A percentile compares a stretch with the other conserved stretches of the same genome.
Conservation (phyloP, 208 protist species). For the Leishmania major region DNA sequence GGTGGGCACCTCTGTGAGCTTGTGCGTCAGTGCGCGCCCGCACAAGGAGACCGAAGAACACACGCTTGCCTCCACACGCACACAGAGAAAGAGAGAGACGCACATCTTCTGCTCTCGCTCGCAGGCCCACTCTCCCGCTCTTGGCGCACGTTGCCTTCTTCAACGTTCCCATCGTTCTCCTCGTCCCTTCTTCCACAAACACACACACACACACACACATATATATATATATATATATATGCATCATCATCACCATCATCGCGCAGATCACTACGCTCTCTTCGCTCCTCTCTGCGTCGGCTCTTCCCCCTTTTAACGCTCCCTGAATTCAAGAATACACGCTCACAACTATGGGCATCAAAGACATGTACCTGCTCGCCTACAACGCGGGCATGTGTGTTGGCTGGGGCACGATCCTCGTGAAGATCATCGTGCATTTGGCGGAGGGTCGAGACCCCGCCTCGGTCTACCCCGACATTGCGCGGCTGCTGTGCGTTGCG, state of each 20-base stretch:
- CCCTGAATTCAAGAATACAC: background rate
- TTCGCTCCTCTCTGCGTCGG: background rate
- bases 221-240: too few species aligned
- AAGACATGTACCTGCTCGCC: constrained; percentile 67
- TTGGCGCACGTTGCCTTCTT: background rate
- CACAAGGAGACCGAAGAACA: background rate
- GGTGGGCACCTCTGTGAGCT: background rate
- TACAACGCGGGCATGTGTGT: constrained; percentile 82
- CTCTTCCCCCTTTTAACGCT: background rate
- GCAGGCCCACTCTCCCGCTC: background rate
- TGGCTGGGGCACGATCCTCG: constrained; percentile 70
- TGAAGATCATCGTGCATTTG: constrained; percentile 52
- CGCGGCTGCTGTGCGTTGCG: constrained; percentile 66
- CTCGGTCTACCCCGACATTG: constrained; percentile 71
- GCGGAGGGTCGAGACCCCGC: constrained; percentile 29
- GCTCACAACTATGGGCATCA: constrained; percentile 34
- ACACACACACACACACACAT: background rate
- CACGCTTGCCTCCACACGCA: background rate
- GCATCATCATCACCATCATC: background rate
- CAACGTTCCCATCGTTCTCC: background rate
- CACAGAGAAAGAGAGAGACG: background rate
- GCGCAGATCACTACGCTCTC: background rate
- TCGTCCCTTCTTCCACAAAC: background rate
- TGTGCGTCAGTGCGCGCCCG: background rate
- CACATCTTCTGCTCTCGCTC: background rate